Percentiles rank a stretch among this genome's conserved stretches.
phyloP scores from a whole-genome alignment of 2,329 filamentous ascomycete species.

The Purpureocillium lavendulum region DNA sequence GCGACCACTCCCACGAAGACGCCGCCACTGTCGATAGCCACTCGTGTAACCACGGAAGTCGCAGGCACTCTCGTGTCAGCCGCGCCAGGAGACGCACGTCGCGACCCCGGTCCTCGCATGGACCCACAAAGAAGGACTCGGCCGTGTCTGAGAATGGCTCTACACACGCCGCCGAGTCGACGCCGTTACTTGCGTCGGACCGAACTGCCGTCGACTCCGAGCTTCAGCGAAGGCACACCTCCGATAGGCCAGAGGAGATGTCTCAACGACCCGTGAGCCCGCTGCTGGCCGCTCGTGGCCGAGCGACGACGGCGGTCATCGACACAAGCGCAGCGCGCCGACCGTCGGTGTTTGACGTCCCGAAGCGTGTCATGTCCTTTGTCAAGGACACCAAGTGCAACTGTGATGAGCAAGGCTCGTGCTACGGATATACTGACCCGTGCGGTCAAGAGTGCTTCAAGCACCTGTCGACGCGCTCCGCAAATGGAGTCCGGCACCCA shows the following conservation, averaged over 20 bases:
- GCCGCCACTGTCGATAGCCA: slow-evolving; percentile 22
- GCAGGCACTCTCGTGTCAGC: slow-evolving; percentile 20
- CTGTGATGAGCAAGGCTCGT: slow-evolving; percentile 52
- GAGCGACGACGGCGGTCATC: slow-evolving; percentile 12
- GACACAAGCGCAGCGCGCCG: slow-evolving; percentile 28
- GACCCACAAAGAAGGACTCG: slow-evolving; percentile 3
- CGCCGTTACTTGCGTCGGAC: slow-evolving; percentile 35
- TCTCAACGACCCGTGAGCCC: slow-evolving; percentile 16
- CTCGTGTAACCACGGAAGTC: slow-evolving; percentile 11
- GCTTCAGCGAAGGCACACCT: slow-evolving; percentile 17
- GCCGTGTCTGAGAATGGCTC: slow-evolving; percentile 6
- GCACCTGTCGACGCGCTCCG: slow-evolving; percentile 35
- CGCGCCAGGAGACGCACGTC: slow-evolving; percentile 21
- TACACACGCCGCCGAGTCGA: slow-evolving; percentile 30
- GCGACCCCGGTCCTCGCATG: slow-evolving; percentile 14
- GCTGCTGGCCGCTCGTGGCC: slow-evolving; percentile 12
- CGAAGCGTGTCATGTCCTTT: slow-evolving; percentile 53
- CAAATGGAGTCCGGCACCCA: slow-evolving; percentile 22
- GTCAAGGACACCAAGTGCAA: slow-evolving; percentile 56
- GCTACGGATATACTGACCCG: slow-evolving; percentile 56
- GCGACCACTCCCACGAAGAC: slow-evolving; percentile 64
- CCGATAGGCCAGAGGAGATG: slow-evolving; percentile 20
- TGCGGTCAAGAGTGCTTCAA: slow-evolving; percentile 60
- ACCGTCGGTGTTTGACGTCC: slow-evolving; percentile 46
- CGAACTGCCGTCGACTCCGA: slow-evolving; percentile 13